A percentile compares a stretch with the other conserved stretches of the same genome.
Evolutionary conservation across 805 yeast species (phyloP).

Genomic region (Cyberlindnera japonica): DNA sequence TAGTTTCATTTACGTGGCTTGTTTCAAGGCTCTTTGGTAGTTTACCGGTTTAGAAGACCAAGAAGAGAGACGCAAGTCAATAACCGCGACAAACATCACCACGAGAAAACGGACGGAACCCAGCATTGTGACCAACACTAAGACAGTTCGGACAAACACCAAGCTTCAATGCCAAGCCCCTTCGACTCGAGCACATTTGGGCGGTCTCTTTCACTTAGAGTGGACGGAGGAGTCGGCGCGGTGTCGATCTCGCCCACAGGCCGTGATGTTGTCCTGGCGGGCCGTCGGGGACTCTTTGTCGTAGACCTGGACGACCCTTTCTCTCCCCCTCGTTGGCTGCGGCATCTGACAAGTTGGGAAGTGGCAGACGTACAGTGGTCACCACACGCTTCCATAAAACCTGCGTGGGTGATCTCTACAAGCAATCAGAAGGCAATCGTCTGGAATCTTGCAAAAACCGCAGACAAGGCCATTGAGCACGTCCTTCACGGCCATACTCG

Average conservation of each 20-base stretch:
- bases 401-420: conserved; percentile 89
- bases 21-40: too few species aligned
- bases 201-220: conserved; percentile 74
- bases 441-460: conserved; percentile 79
- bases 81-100: too few species aligned
- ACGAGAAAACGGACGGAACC: too few species aligned
- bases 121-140: too few species aligned
- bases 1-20: too few species aligned
- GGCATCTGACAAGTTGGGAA: conserved; percentile 93
- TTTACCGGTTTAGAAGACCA: too few species aligned
- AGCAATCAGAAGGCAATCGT: conserved; percentile 93
- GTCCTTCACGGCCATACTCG: conserved; percentile 86
- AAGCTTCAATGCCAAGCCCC: conserved; percentile 20
- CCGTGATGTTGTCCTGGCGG: conserved; percentile 90
- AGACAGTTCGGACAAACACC: too few species aligned
- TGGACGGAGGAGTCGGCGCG: conserved; percentile 90
- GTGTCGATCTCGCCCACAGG: conserved; percentile 88
- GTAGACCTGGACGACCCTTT: conserved; percentile 96
- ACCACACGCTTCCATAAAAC: conserved; percentile 71
- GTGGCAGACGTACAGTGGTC: conserved; percentile 99
- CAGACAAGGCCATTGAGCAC: conserved; percentile 74
- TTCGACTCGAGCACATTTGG: conserved; percentile 63
- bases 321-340: conserved; percentile 90
- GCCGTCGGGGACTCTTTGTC: conserved; percentile 75
- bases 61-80: too few species aligned